Base-by-base conservation (phyloP, 2,329 filamentous ascomycete species). In the Colletotrichum paranaense region DNA sequence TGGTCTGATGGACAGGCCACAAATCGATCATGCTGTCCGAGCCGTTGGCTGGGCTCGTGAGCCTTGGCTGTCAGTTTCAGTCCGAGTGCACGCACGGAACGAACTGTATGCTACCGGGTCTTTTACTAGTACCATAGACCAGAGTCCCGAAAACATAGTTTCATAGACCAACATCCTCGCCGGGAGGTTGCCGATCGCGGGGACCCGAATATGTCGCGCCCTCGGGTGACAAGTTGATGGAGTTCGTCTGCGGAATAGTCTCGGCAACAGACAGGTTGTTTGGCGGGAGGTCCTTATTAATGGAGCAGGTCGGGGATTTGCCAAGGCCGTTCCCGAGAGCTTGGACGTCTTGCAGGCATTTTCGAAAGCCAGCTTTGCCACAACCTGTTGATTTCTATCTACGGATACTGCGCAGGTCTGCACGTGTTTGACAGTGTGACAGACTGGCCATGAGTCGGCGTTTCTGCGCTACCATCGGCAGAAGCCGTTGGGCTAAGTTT, bases 401-500 rank as follows among this genome's bases (percentile, higher is more conserved):
- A 42, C 16, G 38, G 38, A 42, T 42, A 42, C 38, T 42, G 38
- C 38, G 38, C 16, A 42, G 16, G 38, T 42, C 38, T 42, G 19
- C 19, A 49, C 19, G 42, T 49, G 19, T 49, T n/a, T 49, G 19
- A 49, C 42, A 49, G 19, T 19, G 8, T n/a, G 42, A 22, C 42
- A 49, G 42, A 22, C 42, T 22, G 42, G 19, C 42, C 42, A 22
- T 49, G 42, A 22, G 19, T 49, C 42, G 42, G 42, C 42, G 8
- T 49, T 49, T 49, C 22, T 62, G 6, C 11, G 49, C 49, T 72
- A 28, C 52, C 65, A 65, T 32, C 65, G 65, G 56, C 32, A 68
- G 42, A 46, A 55, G 53, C 49, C 69, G 69, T 72, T 72, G 42
- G 46, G 58, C 16, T 24, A n/a, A 22, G 12, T 62, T 19, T 32